Conservation (phyloP, 768 basidiomycete genomes). For the Porpolomopsis calyptriformis region DNA sequence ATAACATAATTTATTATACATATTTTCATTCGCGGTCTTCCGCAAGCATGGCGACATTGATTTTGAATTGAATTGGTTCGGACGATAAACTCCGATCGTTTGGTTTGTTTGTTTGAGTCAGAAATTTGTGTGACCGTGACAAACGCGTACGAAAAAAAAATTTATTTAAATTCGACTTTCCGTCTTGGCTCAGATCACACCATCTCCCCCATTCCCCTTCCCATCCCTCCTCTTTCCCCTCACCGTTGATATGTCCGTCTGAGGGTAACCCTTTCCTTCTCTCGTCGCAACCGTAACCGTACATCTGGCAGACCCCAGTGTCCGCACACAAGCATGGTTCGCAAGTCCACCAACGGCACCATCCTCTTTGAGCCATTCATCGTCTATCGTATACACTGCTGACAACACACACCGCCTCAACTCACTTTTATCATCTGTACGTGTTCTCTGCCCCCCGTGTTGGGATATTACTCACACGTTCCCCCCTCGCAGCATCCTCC, state of each 20-base stretch:
- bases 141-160: constrained; percentile 9
- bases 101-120: constrained; percentile 4
- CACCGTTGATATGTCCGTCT: no score
- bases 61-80: constrained; percentile 1
- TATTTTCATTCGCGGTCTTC: no score
- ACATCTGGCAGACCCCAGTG: constrained; percentile 45
- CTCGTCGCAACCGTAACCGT: constrained; percentile 30
- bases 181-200: no score
- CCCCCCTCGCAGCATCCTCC: constrained; percentile 5
- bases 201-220: constrained; percentile 15
- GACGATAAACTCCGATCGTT: constrained; percentile 1
- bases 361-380: constrained; percentile 80
- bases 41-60: no score
- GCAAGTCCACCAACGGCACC: constrained; percentile 76
- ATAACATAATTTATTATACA: background rate
- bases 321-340: constrained; percentile 75
- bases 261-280: constrained; percentile 9
- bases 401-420: constrained; percentile 20
- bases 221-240: no score
- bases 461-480: no score
- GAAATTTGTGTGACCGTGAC: constrained; percentile 13
- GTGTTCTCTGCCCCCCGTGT: no score
- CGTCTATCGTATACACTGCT: constrained; percentile 76
- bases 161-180: constrained; percentile 23
- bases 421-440: constrained; percentile 18